These are phyloP conservation scores for Leccinum longicurvipes DNA, from an alignment of 768 basidiomycete genomes.

Conservation along the genomic window DNA sequence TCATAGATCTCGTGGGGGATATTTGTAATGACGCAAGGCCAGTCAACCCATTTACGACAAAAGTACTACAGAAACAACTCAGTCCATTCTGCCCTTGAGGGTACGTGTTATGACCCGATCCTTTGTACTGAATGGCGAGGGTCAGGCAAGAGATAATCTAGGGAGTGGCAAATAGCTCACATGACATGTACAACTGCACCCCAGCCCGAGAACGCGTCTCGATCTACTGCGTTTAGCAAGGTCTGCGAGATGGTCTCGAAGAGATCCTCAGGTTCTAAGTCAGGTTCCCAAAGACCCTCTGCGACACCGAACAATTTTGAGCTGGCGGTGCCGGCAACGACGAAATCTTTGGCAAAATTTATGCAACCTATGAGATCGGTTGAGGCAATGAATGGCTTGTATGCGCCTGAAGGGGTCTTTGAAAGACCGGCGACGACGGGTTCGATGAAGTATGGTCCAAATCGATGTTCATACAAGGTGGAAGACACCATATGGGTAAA, in stretches of 20 bases:
- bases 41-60: slow-evolving; percentile 19
- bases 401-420: slow-evolving; percentile 63
- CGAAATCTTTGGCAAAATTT: slow-evolving; percentile 95
- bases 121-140: slow-evolving; percentile 49
- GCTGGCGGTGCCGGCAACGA: slow-evolving; percentile 91
- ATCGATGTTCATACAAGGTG: slow-evolving; percentile 93
- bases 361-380: slow-evolving; percentile 93
- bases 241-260: slow-evolving; percentile 99
- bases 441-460: slow-evolving; percentile 95
- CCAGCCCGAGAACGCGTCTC: slow-evolving; percentile 97
- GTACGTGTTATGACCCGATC: slow-evolving; percentile 79
- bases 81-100: slow-evolving; percentile 92
- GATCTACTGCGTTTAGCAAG: slow-evolving; percentile 89
- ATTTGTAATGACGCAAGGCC: background rate
- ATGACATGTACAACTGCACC: slow-evolving; percentile 94
- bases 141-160: slow-evolving; percentile 7
- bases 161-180: slow-evolving; percentile 46
- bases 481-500: slow-evolving; percentile 95
- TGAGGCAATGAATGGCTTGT: slow-evolving; percentile 91
- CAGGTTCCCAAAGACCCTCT: slow-evolving; percentile 98
- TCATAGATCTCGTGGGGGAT: background rate
- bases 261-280: slow-evolving; percentile 91
- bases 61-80: slow-evolving; percentile 20
- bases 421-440: slow-evolving; percentile 93
- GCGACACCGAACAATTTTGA: slow-evolving; percentile 95